phyloP scores from a whole-genome alignment of 805 yeast species.

The Nakazawaea wickerhamii region DNA sequence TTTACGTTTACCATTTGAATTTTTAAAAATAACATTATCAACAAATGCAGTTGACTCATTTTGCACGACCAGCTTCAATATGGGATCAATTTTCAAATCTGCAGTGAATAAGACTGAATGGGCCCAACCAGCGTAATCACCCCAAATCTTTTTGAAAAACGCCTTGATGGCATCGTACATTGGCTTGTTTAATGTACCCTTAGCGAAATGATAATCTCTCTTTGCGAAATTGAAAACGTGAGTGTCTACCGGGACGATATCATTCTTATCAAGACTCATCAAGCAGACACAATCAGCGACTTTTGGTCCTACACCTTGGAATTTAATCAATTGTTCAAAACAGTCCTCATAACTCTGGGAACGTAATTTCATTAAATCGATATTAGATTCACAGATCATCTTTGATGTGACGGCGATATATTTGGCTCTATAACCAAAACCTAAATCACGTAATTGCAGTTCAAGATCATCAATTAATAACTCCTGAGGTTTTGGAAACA shows the following conservation, averaged over 20 bases:
- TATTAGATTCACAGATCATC: slow-evolving; percentile 34
- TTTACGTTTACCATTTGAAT: background rate
- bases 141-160: slow-evolving; percentile 70
- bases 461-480: slow-evolving; percentile 29
- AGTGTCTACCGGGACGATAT: slow-evolving; percentile 91
- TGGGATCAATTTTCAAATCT: slow-evolving; percentile 70
- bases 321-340: slow-evolving; percentile 53
- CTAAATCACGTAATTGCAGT: slow-evolving; percentile 38
- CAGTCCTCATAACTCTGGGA: slow-evolving; percentile 42
- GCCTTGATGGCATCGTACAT: slow-evolving; percentile 52
- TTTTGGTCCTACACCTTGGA: slow-evolving; percentile 93
- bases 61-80: slow-evolving; percentile 35
- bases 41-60: background rate
- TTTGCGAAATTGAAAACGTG: slow-evolving; percentile 89
- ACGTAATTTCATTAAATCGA: slow-evolving; percentile 40
- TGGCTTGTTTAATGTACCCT: slow-evolving; percentile 39
- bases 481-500: slow-evolving; percentile 67
- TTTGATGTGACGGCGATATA: slow-evolving; percentile 76
- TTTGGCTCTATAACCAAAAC: slow-evolving; percentile 91
- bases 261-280: slow-evolving; percentile 84
- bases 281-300: slow-evolving; percentile 95
- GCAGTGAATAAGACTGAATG: slow-evolving; percentile 91
- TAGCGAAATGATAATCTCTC: slow-evolving; percentile 64
- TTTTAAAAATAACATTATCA: background rate
- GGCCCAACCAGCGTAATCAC: slow-evolving; percentile 96